Percentiles rank a stretch among this genome's conserved stretches.
Evolutionary conservation across 805 yeast genomes (phyloP).

Genomic region (Kodamaea kakaduensis): DNA sequence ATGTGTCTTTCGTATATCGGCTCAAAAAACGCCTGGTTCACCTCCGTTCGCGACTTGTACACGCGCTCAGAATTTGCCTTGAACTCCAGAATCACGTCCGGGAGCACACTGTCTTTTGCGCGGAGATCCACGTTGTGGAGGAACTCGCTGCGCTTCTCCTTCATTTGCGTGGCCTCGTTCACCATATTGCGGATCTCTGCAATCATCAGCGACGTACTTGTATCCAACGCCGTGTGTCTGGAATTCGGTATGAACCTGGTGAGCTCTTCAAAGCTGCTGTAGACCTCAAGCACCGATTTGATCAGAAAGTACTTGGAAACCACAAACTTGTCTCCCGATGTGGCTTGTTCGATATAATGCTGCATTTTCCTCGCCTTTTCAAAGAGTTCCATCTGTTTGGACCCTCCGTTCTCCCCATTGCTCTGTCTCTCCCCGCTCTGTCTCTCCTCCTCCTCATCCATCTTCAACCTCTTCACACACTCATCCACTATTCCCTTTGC

Average conservation of each 20-base stretch:
- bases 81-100: constrained; percentile 49
- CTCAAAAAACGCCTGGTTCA: constrained; percentile 33
- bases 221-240: constrained; percentile 30
- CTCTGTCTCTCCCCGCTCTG: constrained; percentile 51
- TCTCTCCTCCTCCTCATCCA: constrained; percentile 56
- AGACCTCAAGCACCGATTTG: constrained; percentile 41
- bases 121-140: constrained; percentile 42
- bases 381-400: constrained; percentile 40
- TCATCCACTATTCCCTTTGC: constrained; percentile 42
- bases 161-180: constrained; percentile 26
- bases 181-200: constrained; percentile 35
- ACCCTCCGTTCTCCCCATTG: constrained; percentile 41
- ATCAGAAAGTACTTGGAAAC: constrained; percentile 45
- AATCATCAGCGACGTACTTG: constrained; percentile 26
- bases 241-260: constrained; percentile 38
- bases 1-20: constrained; percentile 40
- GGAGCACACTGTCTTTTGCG: constrained; percentile 46
- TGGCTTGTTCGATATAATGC: constrained; percentile 53
- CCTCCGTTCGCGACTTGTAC: constrained; percentile 5
- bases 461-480: constrained; percentile 41
- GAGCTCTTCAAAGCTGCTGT: constrained; percentile 36
- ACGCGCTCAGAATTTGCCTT: constrained; percentile 18
- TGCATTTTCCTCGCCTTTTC: constrained; percentile 43
- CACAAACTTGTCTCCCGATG: constrained; percentile 56
- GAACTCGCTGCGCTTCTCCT: constrained; percentile 36